phyloP scores from a whole-genome alignment of 129 eudicot species.

The Cynara cardunculus region DNA sequence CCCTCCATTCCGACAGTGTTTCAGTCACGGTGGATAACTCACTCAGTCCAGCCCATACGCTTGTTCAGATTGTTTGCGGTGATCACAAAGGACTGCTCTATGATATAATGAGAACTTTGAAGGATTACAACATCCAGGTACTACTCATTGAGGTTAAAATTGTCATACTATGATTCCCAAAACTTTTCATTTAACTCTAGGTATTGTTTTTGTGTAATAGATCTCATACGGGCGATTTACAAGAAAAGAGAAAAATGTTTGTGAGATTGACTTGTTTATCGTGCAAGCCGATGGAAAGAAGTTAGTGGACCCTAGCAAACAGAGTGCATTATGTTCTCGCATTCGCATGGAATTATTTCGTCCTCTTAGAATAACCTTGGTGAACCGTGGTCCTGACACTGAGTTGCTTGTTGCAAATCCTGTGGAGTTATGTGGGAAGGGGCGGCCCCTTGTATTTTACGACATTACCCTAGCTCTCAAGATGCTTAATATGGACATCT shows the following conservation, averaged over 20 bases:
- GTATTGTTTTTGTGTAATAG: conserved; percentile 26
- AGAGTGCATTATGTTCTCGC: conserved; percentile 44
- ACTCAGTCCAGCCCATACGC: conserved; percentile 82
- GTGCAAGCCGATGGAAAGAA: conserved; percentile 77
- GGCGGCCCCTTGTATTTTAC: conserved; percentile 69
- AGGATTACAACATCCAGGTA: conserved; percentile 81
- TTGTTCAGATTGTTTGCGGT: conserved; percentile 66
- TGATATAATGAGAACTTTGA: conserved; percentile 78
- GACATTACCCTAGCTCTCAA: conserved; percentile 71
- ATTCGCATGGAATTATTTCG: conserved; percentile 51
- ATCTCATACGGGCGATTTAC: conserved; percentile 76
- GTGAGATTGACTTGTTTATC: conserved; percentile 75
- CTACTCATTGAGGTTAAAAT: neutral
- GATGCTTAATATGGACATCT: conserved; percentile 58
- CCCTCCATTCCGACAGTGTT: conserved; percentile 16
- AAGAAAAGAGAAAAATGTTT: conserved; percentile 32
- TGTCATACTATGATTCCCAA: neutral
- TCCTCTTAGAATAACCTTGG: conserved; percentile 61
- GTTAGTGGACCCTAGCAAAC: conserved; percentile 64
- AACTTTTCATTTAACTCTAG: neutral
- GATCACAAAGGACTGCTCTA: conserved; percentile 81
- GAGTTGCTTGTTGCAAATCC: conserved; percentile 83
- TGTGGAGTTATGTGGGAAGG: conserved; percentile 80
- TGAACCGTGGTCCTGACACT: conserved; percentile 80
- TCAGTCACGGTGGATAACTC: conserved; percentile 68